Percentiles rank a stretch among this genome's conserved stretches.
Evolutionary conservation across 2,329 filamentous ascomycete genomes (phyloP).

Genomic region (Clonostachys byssicola): DNA sequence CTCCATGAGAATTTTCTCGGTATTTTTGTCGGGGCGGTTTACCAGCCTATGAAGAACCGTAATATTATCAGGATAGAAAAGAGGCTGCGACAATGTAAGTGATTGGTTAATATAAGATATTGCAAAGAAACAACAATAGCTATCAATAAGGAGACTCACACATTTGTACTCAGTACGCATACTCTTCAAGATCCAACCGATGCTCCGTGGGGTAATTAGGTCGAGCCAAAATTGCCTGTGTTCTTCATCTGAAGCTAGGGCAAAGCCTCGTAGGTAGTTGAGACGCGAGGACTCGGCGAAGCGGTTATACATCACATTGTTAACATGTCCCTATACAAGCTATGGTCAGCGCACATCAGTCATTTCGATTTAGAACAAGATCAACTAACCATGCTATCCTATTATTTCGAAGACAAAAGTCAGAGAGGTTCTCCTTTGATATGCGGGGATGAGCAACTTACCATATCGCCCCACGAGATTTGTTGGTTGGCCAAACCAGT

Average conservation of each 20-base stretch:
- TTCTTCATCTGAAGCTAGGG: slow-evolving; percentile 53
- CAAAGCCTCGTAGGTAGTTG: slow-evolving; percentile 73
- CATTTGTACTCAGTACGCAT: slow-evolving; percentile 87
- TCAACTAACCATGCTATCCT: neutral
- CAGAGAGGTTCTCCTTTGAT: neutral
- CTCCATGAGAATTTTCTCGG: slow-evolving; percentile 31
- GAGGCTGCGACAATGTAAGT: slow-evolving; percentile 50
- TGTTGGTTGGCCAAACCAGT: neutral
- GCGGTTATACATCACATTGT: slow-evolving; percentile 79
- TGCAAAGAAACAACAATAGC: no score
- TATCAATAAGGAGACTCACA: slow-evolving; percentile 42
- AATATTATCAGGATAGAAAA: slow-evolving; percentile 78
- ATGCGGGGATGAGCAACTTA: neutral
- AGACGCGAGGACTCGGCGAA: slow-evolving; percentile 80
- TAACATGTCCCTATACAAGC: slow-evolving; percentile 57
- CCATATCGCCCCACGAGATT: neutral
- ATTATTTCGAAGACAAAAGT: neutral
- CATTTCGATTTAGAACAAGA: neutral
- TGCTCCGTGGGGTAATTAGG: slow-evolving; percentile 60
- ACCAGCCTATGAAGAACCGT: slow-evolving; percentile 77
- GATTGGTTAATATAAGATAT: no score
- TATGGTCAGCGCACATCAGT: neutral
- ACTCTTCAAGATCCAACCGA: slow-evolving; percentile 74
- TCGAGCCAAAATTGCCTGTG: slow-evolving; percentile 63
- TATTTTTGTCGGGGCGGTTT: neutral